Evolutionary conservation across 1,139 yeast genomes (phyloP), one percentile per base, ranked within the genome.

Genomic region (Hyphopichia wangnamkhiaoensis): DNA sequence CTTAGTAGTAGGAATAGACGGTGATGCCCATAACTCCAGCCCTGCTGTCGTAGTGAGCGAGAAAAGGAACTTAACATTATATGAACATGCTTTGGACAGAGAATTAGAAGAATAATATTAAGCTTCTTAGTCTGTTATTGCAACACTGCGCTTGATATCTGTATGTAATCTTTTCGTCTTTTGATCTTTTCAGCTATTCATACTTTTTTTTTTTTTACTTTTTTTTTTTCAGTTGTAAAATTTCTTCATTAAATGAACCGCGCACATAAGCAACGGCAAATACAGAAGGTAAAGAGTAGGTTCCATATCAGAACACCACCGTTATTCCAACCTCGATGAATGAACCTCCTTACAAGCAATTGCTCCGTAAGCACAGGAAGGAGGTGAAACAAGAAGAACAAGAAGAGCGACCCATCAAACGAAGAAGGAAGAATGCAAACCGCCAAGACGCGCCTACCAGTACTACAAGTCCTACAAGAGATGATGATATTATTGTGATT

Each of bases 331-430:
- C 13, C 5, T 26, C 10, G 23, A 43, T 43, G 46, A 30, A 40
- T 15, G 46, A 43, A 14, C 35, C 38, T 23, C 34, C 36, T n/a
- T 44, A 44, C 27, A 42, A 35, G 27, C 24, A 39, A 23, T 29
- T 35, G 27, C 29, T 35, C 17, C 33, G 37, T 12, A 18, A 28
- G 15, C 21, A 24, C 10, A 21, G 23, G 9, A 20, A 9, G n/a
- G 35, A 18, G 16, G 37, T 14, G 5, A n/a, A n/a, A n/a, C n/a
- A n/a, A n/a, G 28, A 31, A 6, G 33, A 32, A 2, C 24, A 24
- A 9, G 34, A 34, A 2, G 35, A 16, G 3, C 26, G 30, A 8
- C 37, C 46, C 1, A 42, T 38, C 34, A 39, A 37, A 25, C 39
- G 50, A 15, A 28, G 42, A 6, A 7, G 16, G 16, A 24, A 12